Evolutionary conservation across 495 filamentous ascomycete species (phyloP), one percentile per base, ranked within the genome.

Genomic region (Neurospora sp.): DNA sequence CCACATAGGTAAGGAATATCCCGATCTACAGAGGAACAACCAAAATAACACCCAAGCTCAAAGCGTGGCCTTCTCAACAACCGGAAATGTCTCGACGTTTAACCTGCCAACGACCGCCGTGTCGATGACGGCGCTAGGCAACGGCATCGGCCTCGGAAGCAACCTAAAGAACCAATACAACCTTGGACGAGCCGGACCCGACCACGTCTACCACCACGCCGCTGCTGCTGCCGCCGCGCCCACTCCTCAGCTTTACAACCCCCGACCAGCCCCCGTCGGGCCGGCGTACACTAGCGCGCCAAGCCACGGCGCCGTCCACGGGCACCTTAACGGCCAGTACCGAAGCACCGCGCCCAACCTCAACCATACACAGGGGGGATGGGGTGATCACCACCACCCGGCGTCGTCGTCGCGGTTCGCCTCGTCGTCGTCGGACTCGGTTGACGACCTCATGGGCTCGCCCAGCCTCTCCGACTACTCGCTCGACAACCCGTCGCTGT

Each of bases 391-490:
- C 22, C 53, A 61, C 14, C 27, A 16, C 27, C 45, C 74, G 72
- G 71, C 78, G 76, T 75, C 37, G 39, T 41, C 45, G 53, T 75
- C 75, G 40, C 69, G 74, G 42, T 85, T 83, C 73, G 53, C 53
- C 53, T 61, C 53, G 14, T 86, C 85, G 40, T 83, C 84, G 1
- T 76, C 82, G 44, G 84, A 85, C 73, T 85, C 85, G 39, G 76
- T 85, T 71, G 85, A 86, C 77, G 85, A 86, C 72, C 79, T 85
- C 41, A 79, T 83, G 76, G 76, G 73, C 27, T 83, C 82, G 69
- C 77, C 82, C 37, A 82, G 79, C 76, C 72, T 83, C 20, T 85
- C 82, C 47, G 84, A 85, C 73, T 83, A 83, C 75, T 81, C 81
- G 22, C 74, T 82, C 72, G 83, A 86, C 45, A 82, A 79, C 69